Base-by-base conservation (phyloP, 345 rosid species). In the Eucalyptus fibrosa region DNA sequence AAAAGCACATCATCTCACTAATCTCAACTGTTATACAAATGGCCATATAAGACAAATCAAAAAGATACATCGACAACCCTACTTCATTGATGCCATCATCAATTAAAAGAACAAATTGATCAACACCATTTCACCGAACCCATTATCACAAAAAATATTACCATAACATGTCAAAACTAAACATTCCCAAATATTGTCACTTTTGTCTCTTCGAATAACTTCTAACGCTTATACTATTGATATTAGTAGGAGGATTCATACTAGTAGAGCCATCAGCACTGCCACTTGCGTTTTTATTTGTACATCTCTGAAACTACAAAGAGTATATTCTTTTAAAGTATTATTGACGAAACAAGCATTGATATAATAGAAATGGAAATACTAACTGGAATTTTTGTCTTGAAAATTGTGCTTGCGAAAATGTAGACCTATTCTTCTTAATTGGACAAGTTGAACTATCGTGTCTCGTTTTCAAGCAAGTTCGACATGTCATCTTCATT, bases 161-260 rank as follows among this genome's bases (percentile, higher is more conserved):
- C 9, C 23, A 53, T 0, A 53, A 53, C 23, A 53, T 53, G 9
- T 53, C 23, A 51, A 51, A 51, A 51, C 23, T 51, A 51, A 51
- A 51, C 4, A 51, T 51, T 18, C 9, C 0, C 2, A 51, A 51
- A 51, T 51, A 0, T 18, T 51, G 23, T 51, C 9, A 51, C 23
- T 51, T 51, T 51, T 51, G 56, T 51, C 23, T 51, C 4, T 51
- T 51, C 1, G 8, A 18, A 16, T 51, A 51, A 18, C 23, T 51
- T 51, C 4, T 51, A 51, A 18, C 4, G 0, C 9, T 51, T 51
- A 1, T 51, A 0, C 56, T 18, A 0, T 51, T 51, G 9, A 18
- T 3, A 6, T 18, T 51, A 51, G 9, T 51, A 7, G 23, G 23
- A 51, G 0, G 23, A 51, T 51, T 9, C 9, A 51, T 51, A 51